Percentiles rank a stretch among this genome's conserved stretches.
phyloP scores from a whole-genome alignment of 345 rosid species.

The Anacardium occidentale region DNA sequence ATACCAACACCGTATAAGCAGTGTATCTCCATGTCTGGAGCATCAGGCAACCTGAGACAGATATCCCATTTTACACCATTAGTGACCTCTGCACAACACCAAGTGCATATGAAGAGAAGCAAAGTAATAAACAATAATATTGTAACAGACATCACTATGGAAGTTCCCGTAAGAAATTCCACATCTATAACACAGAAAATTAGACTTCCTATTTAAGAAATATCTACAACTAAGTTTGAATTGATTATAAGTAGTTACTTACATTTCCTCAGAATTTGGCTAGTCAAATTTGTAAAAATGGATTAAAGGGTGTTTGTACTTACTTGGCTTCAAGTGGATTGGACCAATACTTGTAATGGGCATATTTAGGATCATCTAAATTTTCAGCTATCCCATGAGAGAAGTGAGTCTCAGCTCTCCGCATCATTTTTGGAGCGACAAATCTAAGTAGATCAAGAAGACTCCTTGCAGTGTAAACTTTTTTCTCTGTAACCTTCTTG shows the following conservation, averaged over 20 bases:
- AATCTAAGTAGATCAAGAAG: constrained; percentile 51
- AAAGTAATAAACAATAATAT: not conserved
- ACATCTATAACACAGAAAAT: not conserved
- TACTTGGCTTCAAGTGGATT: constrained; percentile 77
- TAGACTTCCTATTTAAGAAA: not conserved
- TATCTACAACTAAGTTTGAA: not conserved
- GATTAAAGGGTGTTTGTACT: constrained; percentile 11
- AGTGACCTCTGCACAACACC: not conserved
- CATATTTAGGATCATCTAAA: constrained; percentile 60
- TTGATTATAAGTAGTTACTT: not conserved
- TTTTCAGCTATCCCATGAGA: constrained; percentile 73
- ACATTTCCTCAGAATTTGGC: too few species aligned
- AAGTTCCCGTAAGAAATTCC: not conserved
- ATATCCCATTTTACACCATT: not conserved
- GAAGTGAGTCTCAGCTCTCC: constrained; percentile 64
- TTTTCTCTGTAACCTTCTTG: constrained; percentile 41
- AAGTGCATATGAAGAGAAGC: not conserved
- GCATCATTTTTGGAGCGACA: constrained; percentile 69
- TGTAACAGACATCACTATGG: not conserved
- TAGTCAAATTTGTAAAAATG: not conserved
- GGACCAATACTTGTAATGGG: constrained; percentile 68
- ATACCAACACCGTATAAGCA: constrained; percentile 68
- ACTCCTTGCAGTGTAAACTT: constrained; percentile 51
- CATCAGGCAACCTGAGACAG: constrained; percentile 59
- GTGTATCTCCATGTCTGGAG: constrained; percentile 71